Conservation (phyloP, 2,329 filamentous ascomycete species). For the Stylonectria norvegica region DNA sequence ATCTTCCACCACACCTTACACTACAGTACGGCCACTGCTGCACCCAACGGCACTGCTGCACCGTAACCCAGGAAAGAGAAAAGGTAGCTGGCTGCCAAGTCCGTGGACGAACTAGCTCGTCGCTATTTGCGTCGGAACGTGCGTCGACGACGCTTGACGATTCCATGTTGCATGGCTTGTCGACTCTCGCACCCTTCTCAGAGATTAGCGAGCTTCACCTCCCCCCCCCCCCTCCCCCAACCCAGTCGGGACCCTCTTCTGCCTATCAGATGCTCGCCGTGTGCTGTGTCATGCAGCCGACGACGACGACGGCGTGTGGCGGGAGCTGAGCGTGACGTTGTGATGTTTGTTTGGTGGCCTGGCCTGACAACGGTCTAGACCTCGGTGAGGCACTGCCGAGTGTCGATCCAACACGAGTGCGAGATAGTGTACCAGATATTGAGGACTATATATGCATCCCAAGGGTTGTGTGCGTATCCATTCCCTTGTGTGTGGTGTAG, state of each 20-base stretch:
- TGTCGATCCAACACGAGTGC: too few relatives aligned
- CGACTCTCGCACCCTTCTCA: conserved; percentile 14
- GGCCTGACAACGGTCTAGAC: too few relatives aligned
- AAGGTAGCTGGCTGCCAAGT: too few relatives aligned
- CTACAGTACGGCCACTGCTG: neutral
- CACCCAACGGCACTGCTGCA: neutral
- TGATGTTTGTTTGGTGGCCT: too few relatives aligned
- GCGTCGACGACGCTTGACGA: neutral
- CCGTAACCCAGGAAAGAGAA: neutral
- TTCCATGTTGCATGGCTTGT: conserved; percentile 3
- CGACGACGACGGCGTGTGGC: too few relatives aligned
- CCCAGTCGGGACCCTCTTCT: neutral
- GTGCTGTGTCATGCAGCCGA: conserved; percentile 10
- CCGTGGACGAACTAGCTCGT: too few relatives aligned
- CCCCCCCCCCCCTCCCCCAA: neutral
- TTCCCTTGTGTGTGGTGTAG: too few relatives aligned
- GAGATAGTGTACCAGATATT: too few relatives aligned
- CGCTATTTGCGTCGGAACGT: neutral
- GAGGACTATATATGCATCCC: too few relatives aligned
- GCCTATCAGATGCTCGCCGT: conserved; percentile 16
- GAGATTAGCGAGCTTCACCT: conserved; percentile 25
- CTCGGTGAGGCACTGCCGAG: too few relatives aligned
- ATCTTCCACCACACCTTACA: neutral
- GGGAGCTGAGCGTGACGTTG: too few relatives aligned
- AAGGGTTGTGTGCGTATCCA: too few relatives aligned